Percentiles rank a stretch among this genome's conserved stretches.
phyloP scores from a whole-genome alignment of 805 yeast species.

The Pichia heedii region DNA sequence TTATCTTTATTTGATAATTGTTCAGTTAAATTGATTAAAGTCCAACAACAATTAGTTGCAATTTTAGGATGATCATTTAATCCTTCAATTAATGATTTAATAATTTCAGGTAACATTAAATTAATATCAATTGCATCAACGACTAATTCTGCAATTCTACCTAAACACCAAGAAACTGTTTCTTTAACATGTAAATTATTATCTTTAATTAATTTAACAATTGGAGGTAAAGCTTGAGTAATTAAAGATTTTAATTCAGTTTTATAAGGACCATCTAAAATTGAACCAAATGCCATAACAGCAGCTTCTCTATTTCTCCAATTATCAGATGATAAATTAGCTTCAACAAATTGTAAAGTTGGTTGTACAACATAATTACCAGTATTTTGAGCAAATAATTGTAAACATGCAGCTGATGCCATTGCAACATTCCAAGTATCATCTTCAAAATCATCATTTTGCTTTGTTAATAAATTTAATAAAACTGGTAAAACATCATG shows the following conservation, averaged over 20 bases:
- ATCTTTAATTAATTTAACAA: conserved; percentile 66
- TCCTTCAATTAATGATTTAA: conserved; percentile 71
- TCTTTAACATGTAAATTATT: conserved; percentile 80
- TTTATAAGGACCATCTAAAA: conserved; percentile 86
- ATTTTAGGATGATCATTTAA: conserved; percentile 87
- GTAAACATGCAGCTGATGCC: conserved; percentile 98
- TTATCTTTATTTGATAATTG: conserved; percentile 39
- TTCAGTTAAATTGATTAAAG: conserved; percentile 83
- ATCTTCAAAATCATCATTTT: conserved; percentile 87
- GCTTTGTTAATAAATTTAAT: conserved; percentile 69
- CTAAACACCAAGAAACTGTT: conserved; percentile 97
- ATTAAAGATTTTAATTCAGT: conserved; percentile 59
- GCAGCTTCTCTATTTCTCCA: conserved; percentile 97
- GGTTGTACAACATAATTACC: conserved; percentile 82
- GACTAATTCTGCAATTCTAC: conserved; percentile 85
- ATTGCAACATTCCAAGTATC: conserved; percentile 97
- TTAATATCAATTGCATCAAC: conserved; percentile 65
- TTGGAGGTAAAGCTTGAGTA: conserved; percentile 75
- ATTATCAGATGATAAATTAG: conserved; percentile 46
- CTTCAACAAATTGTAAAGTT: conserved; percentile 74
- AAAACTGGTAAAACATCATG: conserved; percentile 83
- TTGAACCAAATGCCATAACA: conserved; percentile 98
- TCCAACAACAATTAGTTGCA: conserved; percentile 97
- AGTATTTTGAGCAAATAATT: conserved; percentile 84
- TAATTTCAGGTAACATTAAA: conserved; percentile 57